These are phyloP conservation scores for Rhinocladiella mackenziei DNA, from an alignment of 2,329 filamentous ascomycete genomes.

Conservation along the genomic window DNA sequence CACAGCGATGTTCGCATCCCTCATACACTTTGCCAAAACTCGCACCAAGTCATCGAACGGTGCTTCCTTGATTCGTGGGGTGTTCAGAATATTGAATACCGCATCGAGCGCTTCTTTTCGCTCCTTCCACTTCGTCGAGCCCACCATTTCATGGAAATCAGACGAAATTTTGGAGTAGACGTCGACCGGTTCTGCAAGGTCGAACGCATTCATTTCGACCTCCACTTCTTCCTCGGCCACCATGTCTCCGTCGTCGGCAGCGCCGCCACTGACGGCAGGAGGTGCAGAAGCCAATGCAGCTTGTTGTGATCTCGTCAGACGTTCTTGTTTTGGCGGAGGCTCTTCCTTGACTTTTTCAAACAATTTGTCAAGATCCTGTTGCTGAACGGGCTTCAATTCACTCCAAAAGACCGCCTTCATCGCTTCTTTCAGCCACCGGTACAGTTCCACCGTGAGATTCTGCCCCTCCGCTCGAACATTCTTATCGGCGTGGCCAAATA, in stretches of 20 bases:
- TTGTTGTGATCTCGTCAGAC: slow-evolving; percentile 83
- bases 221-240: slow-evolving; percentile 58
- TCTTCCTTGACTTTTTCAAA: slow-evolving; percentile 94
- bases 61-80: slow-evolving; percentile 86
- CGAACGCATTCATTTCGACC: slow-evolving; percentile 73
- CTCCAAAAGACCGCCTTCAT: slow-evolving; percentile 99
- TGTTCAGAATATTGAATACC: slow-evolving; percentile 69
- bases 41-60: slow-evolving; percentile 81
- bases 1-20: slow-evolving; percentile 94
- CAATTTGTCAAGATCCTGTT: slow-evolving; percentile 85
- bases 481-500: slow-evolving; percentile 95
- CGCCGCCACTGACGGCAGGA: slow-evolving; percentile 55
- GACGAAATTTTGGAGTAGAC: slow-evolving; percentile 75
- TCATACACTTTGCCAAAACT: slow-evolving; percentile 91
- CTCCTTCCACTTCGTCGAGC: slow-evolving; percentile 97
- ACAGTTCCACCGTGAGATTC: slow-evolving; percentile 86
- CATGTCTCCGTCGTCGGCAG: slow-evolving; percentile 52
- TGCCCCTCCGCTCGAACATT: slow-evolving; percentile 94
- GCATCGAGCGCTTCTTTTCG: slow-evolving; percentile 90
- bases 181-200: slow-evolving; percentile 79
- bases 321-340: slow-evolving; percentile 80
- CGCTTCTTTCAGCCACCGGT: slow-evolving; percentile 92
- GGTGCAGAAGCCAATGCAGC: slow-evolving; percentile 71
- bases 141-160: slow-evolving; percentile 76
- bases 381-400: slow-evolving; percentile 91